Evolutionary conservation across 148 eudicot genomes (phyloP).

Genomic region (Spergularia bocconei): DNA sequence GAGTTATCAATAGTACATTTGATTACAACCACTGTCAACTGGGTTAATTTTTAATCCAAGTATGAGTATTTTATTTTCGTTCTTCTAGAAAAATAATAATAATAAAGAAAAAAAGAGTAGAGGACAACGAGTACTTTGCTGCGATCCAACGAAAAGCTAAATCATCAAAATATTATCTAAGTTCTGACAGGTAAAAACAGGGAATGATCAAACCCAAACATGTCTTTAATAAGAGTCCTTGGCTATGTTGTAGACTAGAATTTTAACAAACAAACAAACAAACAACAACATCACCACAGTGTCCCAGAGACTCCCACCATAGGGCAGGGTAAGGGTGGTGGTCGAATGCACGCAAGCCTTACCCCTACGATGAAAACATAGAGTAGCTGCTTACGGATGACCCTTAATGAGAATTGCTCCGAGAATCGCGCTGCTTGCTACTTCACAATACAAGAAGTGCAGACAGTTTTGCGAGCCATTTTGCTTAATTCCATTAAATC

Average conservation of each 20-base stretch:
- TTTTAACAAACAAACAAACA: background rate
- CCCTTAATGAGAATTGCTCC: background rate
- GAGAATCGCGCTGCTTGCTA: too few relatives aligned
- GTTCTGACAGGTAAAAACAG: background rate
- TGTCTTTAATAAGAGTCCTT: background rate
- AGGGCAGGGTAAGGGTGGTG: too few relatives aligned
- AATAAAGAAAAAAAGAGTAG: background rate
- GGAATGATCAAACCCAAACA: background rate
- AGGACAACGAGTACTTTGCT: background rate
- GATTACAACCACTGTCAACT: background rate
- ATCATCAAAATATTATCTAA: background rate
- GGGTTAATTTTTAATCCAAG: background rate
- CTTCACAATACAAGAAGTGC: too few relatives aligned
- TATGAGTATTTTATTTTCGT: background rate
- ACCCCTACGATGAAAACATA: too few relatives aligned
- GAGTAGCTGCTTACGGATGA: background rate
- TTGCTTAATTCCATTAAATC: too few relatives aligned
- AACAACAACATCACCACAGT: too few relatives aligned
- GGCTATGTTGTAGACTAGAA: constrained; percentile 4
- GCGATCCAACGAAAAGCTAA: background rate
- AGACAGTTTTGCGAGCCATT: too few relatives aligned
- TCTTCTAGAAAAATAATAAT: background rate
- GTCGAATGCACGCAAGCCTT: too few relatives aligned
- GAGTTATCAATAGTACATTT: background rate
- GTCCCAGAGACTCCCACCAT: too few relatives aligned